These are phyloP conservation scores for Huntiella moniliformis DNA, from an alignment of 2,329 filamentous ascomycete species.

Conservation along the genomic window DNA sequence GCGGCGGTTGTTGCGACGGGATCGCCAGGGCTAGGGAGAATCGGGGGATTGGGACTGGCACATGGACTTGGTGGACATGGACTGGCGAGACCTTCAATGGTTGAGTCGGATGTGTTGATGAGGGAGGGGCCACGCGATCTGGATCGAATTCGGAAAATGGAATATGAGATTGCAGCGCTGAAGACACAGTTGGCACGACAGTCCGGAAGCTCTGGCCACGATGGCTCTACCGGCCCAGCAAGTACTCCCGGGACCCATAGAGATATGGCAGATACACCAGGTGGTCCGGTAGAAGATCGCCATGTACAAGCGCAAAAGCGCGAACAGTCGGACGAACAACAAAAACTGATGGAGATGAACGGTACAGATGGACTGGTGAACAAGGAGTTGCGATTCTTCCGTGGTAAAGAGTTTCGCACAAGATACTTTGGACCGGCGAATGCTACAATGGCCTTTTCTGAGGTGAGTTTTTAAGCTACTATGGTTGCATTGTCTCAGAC, in stretches of 20 bases:
- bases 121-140: conserved; percentile 26
- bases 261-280: conserved; percentile 18
- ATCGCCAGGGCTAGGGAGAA: conserved; percentile 25
- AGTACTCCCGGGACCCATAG: conserved; percentile 21
- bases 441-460: conserved; percentile 39
- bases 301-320: conserved; percentile 10
- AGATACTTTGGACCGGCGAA: conserved; percentile 43
- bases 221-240: not conserved
- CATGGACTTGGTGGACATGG: not conserved
- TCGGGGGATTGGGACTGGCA: conserved; percentile 16
- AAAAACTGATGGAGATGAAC: conserved; percentile 23
- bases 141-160: conserved; percentile 39
- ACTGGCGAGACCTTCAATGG: conserved; percentile 20
- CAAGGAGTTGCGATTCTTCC: conserved; percentile 36
- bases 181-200: conserved; percentile 32
- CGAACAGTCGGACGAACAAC: conserved; percentile 14
- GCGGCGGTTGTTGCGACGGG: conserved; percentile 20
- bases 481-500: not conserved
- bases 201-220: conserved; percentile 17
- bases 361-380: conserved; percentile 20
- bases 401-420: conserved; percentile 39
- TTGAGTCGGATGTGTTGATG: conserved; percentile 18
- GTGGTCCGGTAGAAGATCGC: conserved; percentile 11
- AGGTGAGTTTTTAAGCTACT: conserved; percentile 18
- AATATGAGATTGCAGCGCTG: conserved; percentile 39